A percentile compares a stretch with the other conserved stretches of the same genome.
These are phyloP conservation scores for Oleoguttula mirabilis DNA, from an alignment of 495 filamentous ascomycete species.

Conservation along the genomic window DNA sequence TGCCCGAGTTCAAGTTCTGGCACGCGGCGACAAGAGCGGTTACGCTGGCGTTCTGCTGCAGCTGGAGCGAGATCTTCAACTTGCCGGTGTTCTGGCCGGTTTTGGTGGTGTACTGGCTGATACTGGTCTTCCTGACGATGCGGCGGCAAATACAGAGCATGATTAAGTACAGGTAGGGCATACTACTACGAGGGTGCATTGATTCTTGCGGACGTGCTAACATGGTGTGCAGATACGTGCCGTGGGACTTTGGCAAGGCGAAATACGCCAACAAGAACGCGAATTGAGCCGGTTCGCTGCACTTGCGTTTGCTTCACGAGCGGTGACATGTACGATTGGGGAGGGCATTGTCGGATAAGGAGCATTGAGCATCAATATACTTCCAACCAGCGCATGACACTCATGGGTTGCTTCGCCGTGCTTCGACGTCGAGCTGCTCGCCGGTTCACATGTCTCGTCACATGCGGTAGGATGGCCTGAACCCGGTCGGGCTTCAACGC, in stretches of 20 bases:
- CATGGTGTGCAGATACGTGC: slow-evolving; percentile 15
- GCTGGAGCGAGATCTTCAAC: slow-evolving; percentile 87
- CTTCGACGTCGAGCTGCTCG: no score
- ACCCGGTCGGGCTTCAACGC: no score
- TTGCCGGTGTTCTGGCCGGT: slow-evolving; percentile 99
- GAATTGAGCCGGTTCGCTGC: background rate
- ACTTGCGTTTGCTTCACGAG: no score
- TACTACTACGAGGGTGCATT: background rate
- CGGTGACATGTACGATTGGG: no score
- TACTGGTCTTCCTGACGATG: slow-evolving; percentile 92
- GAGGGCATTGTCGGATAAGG: no score
- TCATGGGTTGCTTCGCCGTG: no score
- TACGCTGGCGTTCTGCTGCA: slow-evolving; percentile 70
- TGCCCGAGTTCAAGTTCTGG: slow-evolving; percentile 99
- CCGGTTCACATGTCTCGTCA: no score
- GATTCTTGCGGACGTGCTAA: slow-evolving; percentile 1
- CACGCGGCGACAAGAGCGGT: slow-evolving; percentile 83
- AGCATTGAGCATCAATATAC: no score
- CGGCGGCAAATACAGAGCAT: slow-evolving; percentile 98
- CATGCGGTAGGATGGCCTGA: no score
- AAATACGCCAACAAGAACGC: slow-evolving; percentile 15
- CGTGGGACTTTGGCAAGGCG: slow-evolving; percentile 22
- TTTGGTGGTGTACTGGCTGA: slow-evolving; percentile 94
- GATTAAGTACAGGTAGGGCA: slow-evolving; percentile 86
- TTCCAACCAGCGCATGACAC: no score